These are phyloP conservation scores for Dryadomyces quercus-mongolicae DNA, from an alignment of 2,329 filamentous ascomycete species.

Conservation along the genomic window DNA sequence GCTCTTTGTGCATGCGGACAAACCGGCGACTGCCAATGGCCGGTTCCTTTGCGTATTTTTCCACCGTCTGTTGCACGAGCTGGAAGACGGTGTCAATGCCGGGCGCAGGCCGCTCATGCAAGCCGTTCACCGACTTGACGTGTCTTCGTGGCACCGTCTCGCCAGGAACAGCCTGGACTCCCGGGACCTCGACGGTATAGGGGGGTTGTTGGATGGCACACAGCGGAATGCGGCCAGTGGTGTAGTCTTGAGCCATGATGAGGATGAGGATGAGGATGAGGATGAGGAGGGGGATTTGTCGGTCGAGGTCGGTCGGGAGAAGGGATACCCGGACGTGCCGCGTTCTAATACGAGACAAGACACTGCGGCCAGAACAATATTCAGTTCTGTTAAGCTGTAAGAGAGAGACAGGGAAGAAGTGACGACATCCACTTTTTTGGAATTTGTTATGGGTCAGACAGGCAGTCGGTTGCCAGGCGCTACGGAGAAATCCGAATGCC, in stretches of 20 bases:
- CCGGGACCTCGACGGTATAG: conserved; percentile 62
- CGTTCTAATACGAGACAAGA: no score
- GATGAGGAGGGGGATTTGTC: neutral
- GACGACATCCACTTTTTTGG: neutral
- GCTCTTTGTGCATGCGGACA: conserved; percentile 67
- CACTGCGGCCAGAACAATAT: no score
- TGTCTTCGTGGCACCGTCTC: conserved; percentile 78
- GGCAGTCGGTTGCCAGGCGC: no score
- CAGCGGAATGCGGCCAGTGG: conserved; percentile 33
- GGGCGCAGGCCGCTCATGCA: conserved; percentile 52
- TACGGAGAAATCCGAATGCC: no score
- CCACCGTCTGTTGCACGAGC: conserved; percentile 58
- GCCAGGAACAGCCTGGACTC: conserved; percentile 56
- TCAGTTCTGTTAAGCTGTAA: no score
- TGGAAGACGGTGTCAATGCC: conserved; percentile 70
- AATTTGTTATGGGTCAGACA: no score
- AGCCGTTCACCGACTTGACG: conserved; percentile 55
- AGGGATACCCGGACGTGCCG: neutral
- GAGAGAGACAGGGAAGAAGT: neutral
- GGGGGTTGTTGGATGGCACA: conserved; percentile 56
- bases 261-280: no score
- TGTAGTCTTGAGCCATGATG: neutral
- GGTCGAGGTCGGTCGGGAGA: neutral
- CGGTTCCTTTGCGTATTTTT: conserved; percentile 47
- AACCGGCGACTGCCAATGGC: conserved; percentile 63